Conservation (phyloP, 148 eudicot species). For the Spergularia marina region DNA sequence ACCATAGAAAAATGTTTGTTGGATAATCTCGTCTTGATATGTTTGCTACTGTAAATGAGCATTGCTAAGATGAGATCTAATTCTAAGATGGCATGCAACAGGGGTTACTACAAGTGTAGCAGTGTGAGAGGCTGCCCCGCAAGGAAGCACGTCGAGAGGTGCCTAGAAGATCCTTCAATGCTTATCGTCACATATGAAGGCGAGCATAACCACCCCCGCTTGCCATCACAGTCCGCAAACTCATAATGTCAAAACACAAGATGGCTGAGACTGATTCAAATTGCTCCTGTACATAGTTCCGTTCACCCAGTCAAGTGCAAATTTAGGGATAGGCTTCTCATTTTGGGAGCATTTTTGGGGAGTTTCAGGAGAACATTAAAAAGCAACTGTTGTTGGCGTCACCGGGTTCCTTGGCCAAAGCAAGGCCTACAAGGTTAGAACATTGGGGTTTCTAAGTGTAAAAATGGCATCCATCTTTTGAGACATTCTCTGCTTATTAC, state of each 20-base stretch:
- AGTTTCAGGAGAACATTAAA: slow-evolving; percentile 1
- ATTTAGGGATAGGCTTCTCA: slow-evolving; percentile 28
- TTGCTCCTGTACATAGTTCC: slow-evolving; percentile 33
- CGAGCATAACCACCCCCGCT: slow-evolving; percentile 65
- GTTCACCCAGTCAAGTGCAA: slow-evolving; percentile 22
- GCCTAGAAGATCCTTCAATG: slow-evolving; percentile 70
- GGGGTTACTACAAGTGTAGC: slow-evolving; percentile 90
- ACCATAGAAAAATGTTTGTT: neutral
- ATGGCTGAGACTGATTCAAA: slow-evolving; percentile 13
- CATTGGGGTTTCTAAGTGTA: slow-evolving; percentile 15
- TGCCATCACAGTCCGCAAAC: slow-evolving; percentile 51
- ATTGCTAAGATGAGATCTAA: neutral
- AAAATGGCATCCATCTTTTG: slow-evolving; percentile 26
- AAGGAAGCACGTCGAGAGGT: slow-evolving; percentile 84
- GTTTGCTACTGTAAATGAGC: neutral
- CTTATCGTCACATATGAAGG: slow-evolving; percentile 80
- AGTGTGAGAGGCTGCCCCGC: slow-evolving; percentile 83
- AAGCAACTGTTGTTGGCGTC: slow-evolving; percentile 14
- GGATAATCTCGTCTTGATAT: neutral
- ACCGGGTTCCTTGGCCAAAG: slow-evolving; percentile 1
- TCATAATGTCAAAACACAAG: slow-evolving; percentile 25
- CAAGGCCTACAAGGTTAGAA: neutral
- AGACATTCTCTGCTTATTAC: slow-evolving; percentile 25
- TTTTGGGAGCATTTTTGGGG: slow-evolving; percentile 29
- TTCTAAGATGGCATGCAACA: slow-evolving; percentile 25